phyloP scores from a whole-genome alignment of 2,329 filamentous ascomycete species.

The Fusarium virguliforme region DNA sequence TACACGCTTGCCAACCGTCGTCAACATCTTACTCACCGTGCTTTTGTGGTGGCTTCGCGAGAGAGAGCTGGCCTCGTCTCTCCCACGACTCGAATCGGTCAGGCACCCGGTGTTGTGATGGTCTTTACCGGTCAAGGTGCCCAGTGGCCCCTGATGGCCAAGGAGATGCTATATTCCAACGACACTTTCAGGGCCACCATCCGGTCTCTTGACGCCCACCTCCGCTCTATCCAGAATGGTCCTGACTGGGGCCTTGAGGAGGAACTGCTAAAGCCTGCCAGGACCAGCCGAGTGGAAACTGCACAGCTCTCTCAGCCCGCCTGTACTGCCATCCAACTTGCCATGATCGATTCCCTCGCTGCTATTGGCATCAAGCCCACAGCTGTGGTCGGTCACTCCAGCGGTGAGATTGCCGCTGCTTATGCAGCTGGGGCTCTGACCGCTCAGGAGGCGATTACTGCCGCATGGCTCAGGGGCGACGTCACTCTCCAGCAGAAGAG shows the following conservation, averaged over 20 bases:
- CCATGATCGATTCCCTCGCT: conserved; percentile 58
- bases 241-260: conserved; percentile 39
- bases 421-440: conserved; percentile 59
- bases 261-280: conserved; percentile 37
- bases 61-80: conserved; percentile 2
- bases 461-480: conserved; percentile 60
- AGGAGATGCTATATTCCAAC: conserved; percentile 41
- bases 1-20: conserved; percentile 54
- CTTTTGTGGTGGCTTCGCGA: conserved; percentile 32
- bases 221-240: conserved; percentile 10
- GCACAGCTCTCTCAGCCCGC: conserved; percentile 57
- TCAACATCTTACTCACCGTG: conserved; percentile 50
- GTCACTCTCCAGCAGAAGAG: conserved; percentile 18
- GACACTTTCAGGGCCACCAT: conserved; percentile 28
- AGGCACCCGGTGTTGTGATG: conserved; percentile 28
- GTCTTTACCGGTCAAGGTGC: conserved; percentile 59
- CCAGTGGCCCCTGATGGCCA: conserved; percentile 56
- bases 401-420: conserved; percentile 63
- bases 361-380: conserved; percentile 53
- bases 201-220: conserved; percentile 24
- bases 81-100: neutral
- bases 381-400: conserved; percentile 61
- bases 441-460: conserved; percentile 55
- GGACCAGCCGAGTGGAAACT: conserved; percentile 49
- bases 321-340: conserved; percentile 63